Conservation (phyloP, 1,139 yeast species). For the Yamadazyma mexicana region DNA sequence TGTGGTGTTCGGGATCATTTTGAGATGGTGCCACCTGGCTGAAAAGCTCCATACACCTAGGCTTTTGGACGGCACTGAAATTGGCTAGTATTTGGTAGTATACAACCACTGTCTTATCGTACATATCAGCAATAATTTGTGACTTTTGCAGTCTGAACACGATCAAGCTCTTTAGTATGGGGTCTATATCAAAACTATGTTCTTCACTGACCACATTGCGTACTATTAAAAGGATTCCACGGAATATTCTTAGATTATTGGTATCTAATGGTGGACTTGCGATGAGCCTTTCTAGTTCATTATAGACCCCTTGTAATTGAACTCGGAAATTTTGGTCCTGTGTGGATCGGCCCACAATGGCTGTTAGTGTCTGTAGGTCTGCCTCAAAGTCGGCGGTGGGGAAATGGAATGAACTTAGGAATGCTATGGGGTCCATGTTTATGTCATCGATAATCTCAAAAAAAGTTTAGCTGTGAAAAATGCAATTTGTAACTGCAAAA, state of each 20-base stretch:
- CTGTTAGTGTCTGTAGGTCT: background rate
- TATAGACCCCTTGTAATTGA: background rate
- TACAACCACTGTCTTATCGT: slow-evolving; percentile 15
- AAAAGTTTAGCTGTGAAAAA: background rate
- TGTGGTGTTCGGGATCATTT: no score
- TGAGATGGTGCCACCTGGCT: slow-evolving; percentile 5
- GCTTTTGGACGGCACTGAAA: slow-evolving; percentile 11
- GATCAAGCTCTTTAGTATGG: slow-evolving; percentile 9
- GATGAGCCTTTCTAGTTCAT: background rate
- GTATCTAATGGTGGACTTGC: slow-evolving; percentile 5
- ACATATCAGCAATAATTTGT: slow-evolving; percentile 10
- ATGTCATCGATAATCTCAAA: background rate
- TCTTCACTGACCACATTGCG: slow-evolving; percentile 18
- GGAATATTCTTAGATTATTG: slow-evolving; percentile 17
- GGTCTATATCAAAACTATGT: slow-evolving; percentile 4
- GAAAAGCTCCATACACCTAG: slow-evolving; percentile 5
- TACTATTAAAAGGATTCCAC: slow-evolving; percentile 22
- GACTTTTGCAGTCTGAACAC: slow-evolving; percentile 9
- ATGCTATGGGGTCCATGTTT: background rate
- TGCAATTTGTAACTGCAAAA: background rate
- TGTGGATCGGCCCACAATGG: slow-evolving; percentile 1
- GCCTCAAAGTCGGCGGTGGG: slow-evolving; percentile 1
- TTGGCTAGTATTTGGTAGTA: slow-evolving; percentile 27
- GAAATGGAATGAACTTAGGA: background rate
- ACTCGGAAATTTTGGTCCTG: background rate